Conservation (phyloP, 2,329 filamentous ascomycete genomes). For the Fusarium palustre region DNA sequence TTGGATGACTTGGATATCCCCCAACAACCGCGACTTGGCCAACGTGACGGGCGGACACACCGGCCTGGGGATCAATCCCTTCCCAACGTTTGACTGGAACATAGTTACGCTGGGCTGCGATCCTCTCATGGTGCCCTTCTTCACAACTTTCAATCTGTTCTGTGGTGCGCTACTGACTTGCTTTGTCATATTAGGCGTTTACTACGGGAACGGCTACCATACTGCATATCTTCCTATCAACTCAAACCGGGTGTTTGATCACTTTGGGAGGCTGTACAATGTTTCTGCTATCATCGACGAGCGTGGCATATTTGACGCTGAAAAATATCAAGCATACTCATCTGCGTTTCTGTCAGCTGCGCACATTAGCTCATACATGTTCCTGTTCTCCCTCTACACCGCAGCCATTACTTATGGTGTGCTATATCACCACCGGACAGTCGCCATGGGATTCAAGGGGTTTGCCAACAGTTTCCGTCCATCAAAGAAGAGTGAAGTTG, state of each 20-base stretch:
- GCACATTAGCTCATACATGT: conserved; percentile 52
- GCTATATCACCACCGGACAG: conserved; percentile 56
- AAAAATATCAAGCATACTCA: conserved; percentile 56
- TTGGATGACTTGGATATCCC: conserved; percentile 67
- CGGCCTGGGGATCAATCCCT: conserved; percentile 56
- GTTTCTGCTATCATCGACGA: conserved; percentile 52
- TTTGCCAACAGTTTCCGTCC: conserved; percentile 45
- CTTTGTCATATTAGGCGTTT: conserved; percentile 49
- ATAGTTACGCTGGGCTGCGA: conserved; percentile 49
- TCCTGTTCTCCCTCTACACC: conserved; percentile 57
- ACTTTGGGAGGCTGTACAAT: conserved; percentile 55
- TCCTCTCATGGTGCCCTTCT: conserved; percentile 55
- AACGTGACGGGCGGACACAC: conserved; percentile 53
- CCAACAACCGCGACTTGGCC: conserved; percentile 54
- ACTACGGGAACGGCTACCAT: conserved; percentile 52
- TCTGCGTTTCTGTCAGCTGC: conserved; percentile 56
- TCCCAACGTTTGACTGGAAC: conserved; percentile 60
- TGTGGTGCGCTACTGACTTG: conserved; percentile 48
- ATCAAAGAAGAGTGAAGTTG: conserved; percentile 43
- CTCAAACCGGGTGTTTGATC: conserved; percentile 55
- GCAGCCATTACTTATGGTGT: conserved; percentile 55
- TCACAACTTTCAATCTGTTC: conserved; percentile 53
- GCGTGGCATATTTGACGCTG: conserved; percentile 52
- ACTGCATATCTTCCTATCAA: conserved; percentile 57
- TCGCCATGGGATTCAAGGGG: conserved; percentile 53